phyloP scores from a whole-genome alignment of 2,329 filamentous ascomycete species.

The Penicillium palitans region DNA sequence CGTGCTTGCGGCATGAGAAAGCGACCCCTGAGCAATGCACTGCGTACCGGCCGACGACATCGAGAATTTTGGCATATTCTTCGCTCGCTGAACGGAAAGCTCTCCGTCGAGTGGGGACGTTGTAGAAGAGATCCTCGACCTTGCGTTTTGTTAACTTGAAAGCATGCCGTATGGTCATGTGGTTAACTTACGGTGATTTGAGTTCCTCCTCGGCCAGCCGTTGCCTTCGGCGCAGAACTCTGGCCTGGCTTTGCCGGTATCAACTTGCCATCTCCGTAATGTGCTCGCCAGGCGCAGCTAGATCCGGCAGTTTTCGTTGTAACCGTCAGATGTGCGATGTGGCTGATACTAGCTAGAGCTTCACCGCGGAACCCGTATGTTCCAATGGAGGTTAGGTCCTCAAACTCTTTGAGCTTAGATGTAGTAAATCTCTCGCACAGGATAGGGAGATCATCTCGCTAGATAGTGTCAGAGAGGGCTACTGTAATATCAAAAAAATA shows the following conservation, averaged over 20 bases:
- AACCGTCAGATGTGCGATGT: slow-evolving; percentile 92
- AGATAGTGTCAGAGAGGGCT: slow-evolving; percentile 13
- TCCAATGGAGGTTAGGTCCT: slow-evolving; percentile 83
- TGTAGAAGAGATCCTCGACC: slow-evolving; percentile 96
- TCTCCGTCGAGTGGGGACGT: slow-evolving; percentile 80
- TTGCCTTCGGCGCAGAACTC: slow-evolving; percentile 78
- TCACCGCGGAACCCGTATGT: slow-evolving; percentile 99
- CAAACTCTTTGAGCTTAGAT: slow-evolving; percentile 90
- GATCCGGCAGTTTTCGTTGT: slow-evolving; percentile 92
- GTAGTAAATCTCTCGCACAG: slow-evolving; percentile 96
- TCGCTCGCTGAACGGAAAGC: slow-evolving; percentile 91
- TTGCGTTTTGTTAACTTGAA: neutral
- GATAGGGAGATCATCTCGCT: slow-evolving; percentile 89
- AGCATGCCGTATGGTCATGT: neutral
- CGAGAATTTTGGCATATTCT: slow-evolving; percentile 96
- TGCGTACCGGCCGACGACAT: slow-evolving; percentile 89
- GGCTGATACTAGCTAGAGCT: slow-evolving; percentile 94
- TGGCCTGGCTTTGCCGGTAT: slow-evolving; percentile 85
- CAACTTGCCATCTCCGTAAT: slow-evolving; percentile 81
- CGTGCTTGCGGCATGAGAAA: slow-evolving; percentile 96
- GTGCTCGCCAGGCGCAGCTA: slow-evolving; percentile 83
- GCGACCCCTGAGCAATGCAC: slow-evolving; percentile 88
- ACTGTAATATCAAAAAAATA: neutral
- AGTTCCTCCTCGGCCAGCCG: slow-evolving; percentile 83
- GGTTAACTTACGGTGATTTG: slow-evolving; percentile 73